These are phyloP conservation scores for Diaporthe ilicicola DNA, from an alignment of 2,329 filamentous ascomycete species.

Conservation along the genomic window DNA sequence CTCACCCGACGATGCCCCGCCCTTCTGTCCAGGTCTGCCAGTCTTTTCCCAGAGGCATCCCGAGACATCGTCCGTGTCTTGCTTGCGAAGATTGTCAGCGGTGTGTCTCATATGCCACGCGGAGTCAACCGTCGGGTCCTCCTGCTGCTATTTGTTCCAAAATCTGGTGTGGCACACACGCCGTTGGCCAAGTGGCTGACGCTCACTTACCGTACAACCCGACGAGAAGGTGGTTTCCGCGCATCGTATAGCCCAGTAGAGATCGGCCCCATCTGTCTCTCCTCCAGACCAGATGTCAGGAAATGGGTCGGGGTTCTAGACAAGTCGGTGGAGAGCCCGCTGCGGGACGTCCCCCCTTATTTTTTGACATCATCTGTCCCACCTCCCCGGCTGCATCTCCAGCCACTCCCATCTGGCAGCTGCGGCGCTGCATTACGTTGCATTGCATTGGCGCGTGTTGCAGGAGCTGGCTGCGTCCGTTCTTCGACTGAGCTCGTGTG, in stretches of 20 bases:
- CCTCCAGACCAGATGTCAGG: not conserved
- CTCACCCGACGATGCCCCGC: not conserved
- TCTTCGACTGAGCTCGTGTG: not conserved
- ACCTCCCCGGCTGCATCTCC: not conserved
- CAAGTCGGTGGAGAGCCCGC: slow-evolving; percentile 6
- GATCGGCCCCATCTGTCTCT: slow-evolving; percentile 4
- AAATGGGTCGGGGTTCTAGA: slow-evolving; percentile 19
- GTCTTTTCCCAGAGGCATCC: not conserved
- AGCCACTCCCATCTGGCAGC: slow-evolving; percentile 20
- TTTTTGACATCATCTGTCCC: slow-evolving; percentile 20
- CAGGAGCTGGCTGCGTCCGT: not conserved
- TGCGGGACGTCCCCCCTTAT: not conserved
- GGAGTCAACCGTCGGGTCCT: not conserved
- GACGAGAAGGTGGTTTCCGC: not conserved
- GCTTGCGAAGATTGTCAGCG: not conserved
- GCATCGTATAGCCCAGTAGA: not conserved
- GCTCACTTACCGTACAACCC: no score
- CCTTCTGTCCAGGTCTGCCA: not conserved
- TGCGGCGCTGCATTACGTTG: slow-evolving; percentile 21
- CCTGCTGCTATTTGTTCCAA: no score
- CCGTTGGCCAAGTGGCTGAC: not conserved
- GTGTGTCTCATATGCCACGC: slow-evolving; percentile 3
- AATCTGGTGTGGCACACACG: not conserved
- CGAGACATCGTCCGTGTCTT: not conserved
- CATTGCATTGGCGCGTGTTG: slow-evolving; percentile 4